phyloP scores from a whole-genome alignment of 352 stramenopile genomes.

The Elongisporangium anandrum region DNA sequence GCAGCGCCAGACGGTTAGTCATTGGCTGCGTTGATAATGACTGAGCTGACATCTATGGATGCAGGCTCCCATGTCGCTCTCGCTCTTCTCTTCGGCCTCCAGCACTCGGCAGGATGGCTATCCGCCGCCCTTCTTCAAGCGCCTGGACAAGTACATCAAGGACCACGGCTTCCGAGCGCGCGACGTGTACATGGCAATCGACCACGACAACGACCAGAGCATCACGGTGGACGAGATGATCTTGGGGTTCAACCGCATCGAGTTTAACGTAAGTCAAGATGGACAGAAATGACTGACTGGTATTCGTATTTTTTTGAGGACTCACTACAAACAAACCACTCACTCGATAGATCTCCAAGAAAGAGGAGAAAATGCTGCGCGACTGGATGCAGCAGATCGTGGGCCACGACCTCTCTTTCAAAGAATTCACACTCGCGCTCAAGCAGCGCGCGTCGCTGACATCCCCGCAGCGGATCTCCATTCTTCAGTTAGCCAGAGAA shows the following conservation, averaged over 20 bases:
- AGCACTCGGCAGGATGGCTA: constrained; percentile 26
- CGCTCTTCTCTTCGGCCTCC: not conserved
- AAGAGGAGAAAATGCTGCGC: constrained; percentile 29
- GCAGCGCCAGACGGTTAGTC: constrained; percentile 6
- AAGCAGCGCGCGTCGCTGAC: constrained; percentile 52
- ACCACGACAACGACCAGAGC: constrained; percentile 30
- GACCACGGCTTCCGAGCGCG: constrained; percentile 37
- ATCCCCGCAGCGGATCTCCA: constrained; percentile 35
- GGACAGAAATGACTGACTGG: not conserved
- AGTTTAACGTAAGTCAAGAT: constrained; percentile 32
- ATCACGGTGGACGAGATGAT: constrained; percentile 45
- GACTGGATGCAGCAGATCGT: constrained; percentile 48
- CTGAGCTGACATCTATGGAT: not conserved
- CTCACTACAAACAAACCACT: not conserved
- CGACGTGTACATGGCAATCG: constrained; percentile 44
- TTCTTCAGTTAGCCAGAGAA: constrained; percentile 17
- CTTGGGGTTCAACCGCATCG: constrained; percentile 37
- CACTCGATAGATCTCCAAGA: constrained; percentile 27
- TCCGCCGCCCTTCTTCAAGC: constrained; percentile 44
- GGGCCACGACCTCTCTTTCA: constrained; percentile 48
- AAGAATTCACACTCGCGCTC: constrained; percentile 48
- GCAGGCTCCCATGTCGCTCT: not conserved
- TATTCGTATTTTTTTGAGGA: not conserved
- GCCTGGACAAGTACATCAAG: constrained; percentile 46
- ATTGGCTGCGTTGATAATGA: too few species aligned